Percentiles rank a stretch among this genome's conserved stretches.
Conservation (phyloP, 345 rosid genomes). For the Streptanthus diversifolius region DNA sequence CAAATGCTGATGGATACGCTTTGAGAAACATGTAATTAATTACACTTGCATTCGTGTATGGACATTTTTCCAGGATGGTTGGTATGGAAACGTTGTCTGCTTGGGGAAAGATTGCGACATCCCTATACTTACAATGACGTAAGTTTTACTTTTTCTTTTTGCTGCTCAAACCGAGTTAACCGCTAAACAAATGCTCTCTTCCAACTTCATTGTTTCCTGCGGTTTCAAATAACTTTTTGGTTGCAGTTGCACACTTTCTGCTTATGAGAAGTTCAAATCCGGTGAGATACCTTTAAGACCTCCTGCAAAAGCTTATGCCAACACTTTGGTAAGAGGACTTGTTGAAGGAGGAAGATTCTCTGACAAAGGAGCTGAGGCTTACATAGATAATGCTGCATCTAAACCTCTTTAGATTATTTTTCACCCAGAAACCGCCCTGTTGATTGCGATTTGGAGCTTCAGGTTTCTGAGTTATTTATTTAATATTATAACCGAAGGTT, state of each 20-base stretch:
- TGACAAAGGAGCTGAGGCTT: slow-evolving; percentile 56
- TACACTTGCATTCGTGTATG: not conserved
- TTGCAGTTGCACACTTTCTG: slow-evolving; percentile 52
- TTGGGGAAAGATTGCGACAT: slow-evolving; percentile 57
- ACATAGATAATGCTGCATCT: slow-evolving; percentile 54
- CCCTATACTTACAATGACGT: slow-evolving; percentile 87
- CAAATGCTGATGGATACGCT: not conserved
- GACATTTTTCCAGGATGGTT: slow-evolving; percentile 49
- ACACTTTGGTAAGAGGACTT: slow-evolving; percentile 55
- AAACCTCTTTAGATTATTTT: slow-evolving; percentile 43
- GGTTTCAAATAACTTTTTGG: not conserved
- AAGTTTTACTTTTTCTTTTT: slow-evolving; percentile 4
- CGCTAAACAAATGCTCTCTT: not conserved
- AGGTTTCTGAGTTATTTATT: slow-evolving; percentile 13
- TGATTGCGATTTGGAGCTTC: not conserved
- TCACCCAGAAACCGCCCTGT: slow-evolving; percentile 2
- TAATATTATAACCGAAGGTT: not conserved
- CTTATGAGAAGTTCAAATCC: slow-evolving; percentile 40
- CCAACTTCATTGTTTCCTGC: not conserved
- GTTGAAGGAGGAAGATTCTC: slow-evolving; percentile 70
- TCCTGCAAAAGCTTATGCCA: slow-evolving; percentile 52
- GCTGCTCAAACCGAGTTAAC: not conserved
- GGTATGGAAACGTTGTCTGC: slow-evolving; percentile 73
- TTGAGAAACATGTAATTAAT: not conserved
- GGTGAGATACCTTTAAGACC: slow-evolving; percentile 48